Evolutionary conservation across 352 stramenopile genomes (phyloP).

Genomic region (Nannochloropsis limnetica): DNA sequence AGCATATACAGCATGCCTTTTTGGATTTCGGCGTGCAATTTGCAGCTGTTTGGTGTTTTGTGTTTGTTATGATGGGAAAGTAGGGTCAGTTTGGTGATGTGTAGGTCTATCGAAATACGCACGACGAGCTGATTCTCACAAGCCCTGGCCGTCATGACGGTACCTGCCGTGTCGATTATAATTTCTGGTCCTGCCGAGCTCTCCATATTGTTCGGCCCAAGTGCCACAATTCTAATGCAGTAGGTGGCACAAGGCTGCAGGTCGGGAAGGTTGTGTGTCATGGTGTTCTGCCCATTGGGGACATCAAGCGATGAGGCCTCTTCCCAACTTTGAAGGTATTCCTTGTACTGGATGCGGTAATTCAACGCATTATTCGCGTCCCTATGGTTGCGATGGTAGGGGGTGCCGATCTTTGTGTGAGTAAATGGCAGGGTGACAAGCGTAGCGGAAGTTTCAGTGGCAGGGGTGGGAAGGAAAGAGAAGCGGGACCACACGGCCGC

Average conservation of each 20-base stretch:
- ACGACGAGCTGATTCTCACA: not conserved
- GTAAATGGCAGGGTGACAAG: not conserved
- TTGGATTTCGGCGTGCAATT: slow-evolving; percentile 22
- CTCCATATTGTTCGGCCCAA: not conserved
- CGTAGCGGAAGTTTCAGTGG: not conserved
- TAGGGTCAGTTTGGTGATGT: not conserved
- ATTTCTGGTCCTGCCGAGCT: slow-evolving; percentile 10
- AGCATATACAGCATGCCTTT: slow-evolving; percentile 34
- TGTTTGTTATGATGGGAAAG: not conserved
- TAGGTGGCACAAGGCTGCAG: slow-evolving; percentile 25
- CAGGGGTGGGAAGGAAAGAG: not conserved
- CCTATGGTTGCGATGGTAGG: not conserved
- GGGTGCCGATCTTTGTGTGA: not conserved
- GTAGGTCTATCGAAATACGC: too few species aligned
- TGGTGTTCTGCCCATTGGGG: not conserved
- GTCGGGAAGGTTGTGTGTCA: not conserved
- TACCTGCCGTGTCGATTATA: slow-evolving; percentile 10
- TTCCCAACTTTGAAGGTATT: slow-evolving; percentile 27
- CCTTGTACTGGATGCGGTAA: slow-evolving; percentile 29
- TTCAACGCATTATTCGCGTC: not conserved
- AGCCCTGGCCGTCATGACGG: not conserved
- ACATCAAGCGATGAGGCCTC: not conserved
- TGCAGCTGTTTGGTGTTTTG: not conserved
- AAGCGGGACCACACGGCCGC: not conserved
- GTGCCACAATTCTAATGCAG: not conserved